Evolutionary conservation across 23 red algal species (phyloP).

Genomic region (Agarophyton chilense): DNA sequence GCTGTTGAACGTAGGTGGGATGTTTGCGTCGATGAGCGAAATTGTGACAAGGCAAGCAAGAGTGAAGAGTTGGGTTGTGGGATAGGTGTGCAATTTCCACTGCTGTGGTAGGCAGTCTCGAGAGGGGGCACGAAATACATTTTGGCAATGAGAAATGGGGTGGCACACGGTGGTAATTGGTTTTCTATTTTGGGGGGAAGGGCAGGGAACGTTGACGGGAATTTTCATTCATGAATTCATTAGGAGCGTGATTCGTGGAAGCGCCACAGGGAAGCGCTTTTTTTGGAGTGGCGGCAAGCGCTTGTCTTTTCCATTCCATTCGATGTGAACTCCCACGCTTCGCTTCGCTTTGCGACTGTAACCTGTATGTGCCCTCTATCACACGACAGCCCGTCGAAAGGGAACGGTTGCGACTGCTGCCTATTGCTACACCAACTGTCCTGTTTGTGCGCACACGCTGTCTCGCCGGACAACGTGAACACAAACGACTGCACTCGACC

Average conservation of each 20-base stretch:
- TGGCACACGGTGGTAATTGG: no score
- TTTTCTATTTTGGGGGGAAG: no score
- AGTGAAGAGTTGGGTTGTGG: not conserved
- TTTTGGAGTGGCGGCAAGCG: not conserved
- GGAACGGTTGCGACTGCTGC: not conserved
- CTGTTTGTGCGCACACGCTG: not conserved
- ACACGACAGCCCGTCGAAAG: not conserved
- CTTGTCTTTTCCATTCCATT: not conserved
- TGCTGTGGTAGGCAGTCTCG: not conserved
- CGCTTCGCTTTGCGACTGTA: not conserved
- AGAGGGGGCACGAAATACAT: not conserved
- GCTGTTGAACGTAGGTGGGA: not conserved
- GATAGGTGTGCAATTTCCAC: not conserved
- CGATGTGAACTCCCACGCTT: no score
- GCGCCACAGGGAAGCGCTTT: not conserved
- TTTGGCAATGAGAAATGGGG: not conserved
- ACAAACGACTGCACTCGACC: not conserved
- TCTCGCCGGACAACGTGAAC: not conserved
- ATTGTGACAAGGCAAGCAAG: not conserved
- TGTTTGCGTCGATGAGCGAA: no score
- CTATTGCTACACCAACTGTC: not conserved
- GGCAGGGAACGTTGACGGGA: no score
- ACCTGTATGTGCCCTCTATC: not conserved
- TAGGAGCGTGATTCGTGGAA: not conserved
- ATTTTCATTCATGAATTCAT: not conserved